These are phyloP conservation scores for Fusarium siculi DNA, from an alignment of 2,329 filamentous ascomycete species.

Conservation along the genomic window DNA sequence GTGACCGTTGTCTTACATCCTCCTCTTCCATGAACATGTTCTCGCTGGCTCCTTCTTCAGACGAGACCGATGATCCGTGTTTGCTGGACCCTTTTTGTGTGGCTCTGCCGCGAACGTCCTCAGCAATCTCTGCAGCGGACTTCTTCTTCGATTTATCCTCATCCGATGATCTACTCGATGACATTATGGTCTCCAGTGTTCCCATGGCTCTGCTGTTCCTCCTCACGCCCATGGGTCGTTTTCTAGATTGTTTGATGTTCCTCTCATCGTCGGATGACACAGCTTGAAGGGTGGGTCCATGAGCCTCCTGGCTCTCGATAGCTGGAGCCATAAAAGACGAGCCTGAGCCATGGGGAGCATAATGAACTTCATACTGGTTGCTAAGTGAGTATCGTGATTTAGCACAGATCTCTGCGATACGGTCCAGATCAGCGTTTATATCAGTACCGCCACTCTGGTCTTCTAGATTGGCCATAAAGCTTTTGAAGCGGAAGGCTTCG, in stretches of 20 bases:
- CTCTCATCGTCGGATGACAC: constrained; percentile 68
- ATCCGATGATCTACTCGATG: constrained; percentile 71
- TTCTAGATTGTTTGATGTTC: constrained; percentile 50
- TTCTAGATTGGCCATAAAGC: constrained; percentile 68
- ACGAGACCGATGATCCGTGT: constrained; percentile 47
- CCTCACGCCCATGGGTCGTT: constrained; percentile 55
- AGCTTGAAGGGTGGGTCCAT: constrained; percentile 67
- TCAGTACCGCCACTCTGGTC: constrained; percentile 55
- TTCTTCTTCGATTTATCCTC: constrained; percentile 71
- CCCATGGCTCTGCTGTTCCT: constrained; percentile 67
- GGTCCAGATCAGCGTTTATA: constrained; percentile 69
- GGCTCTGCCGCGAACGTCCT: constrained; percentile 63
- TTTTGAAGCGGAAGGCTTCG: constrained; percentile 73
- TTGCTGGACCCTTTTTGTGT: constrained; percentile 50
- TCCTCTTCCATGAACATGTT: constrained; percentile 35
- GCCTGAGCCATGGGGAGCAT: constrained; percentile 70
- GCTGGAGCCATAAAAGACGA: constrained; percentile 55
- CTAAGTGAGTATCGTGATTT: constrained; percentile 72
- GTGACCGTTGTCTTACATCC: constrained; percentile 29
- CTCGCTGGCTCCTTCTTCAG: constrained; percentile 45
- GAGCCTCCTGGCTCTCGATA: constrained; percentile 47
- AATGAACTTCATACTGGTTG: constrained; percentile 74
- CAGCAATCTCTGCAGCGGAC: constrained; percentile 65
- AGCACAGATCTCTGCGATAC: constrained; percentile 75
- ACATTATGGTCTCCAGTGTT: constrained; percentile 74